Evolutionary conservation across 768 basidiomycete genomes (phyloP), one percentile per base, ranked within the genome.

Genomic region (Cubamyces sp.): DNA sequence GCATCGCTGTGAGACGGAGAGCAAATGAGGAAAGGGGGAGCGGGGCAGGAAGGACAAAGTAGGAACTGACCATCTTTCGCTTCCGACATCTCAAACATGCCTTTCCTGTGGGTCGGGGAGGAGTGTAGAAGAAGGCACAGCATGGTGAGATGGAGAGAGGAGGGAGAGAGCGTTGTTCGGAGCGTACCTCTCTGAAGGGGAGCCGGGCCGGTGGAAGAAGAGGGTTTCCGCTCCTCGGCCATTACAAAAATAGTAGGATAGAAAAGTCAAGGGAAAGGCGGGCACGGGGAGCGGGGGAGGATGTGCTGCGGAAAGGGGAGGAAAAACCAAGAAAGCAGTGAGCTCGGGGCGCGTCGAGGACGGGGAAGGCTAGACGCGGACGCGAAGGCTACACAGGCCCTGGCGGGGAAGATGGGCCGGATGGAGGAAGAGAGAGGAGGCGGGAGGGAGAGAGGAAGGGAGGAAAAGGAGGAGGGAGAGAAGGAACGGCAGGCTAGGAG

Each of bases 71-170:
- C 73, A 84, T 81, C 71, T 84, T 84, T 57, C 82, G 75, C 64
- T 81, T 79, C 66, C 83, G 82, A 73, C 84, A 84, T 15, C 81
- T 77, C 7, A 82, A 69, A 65, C 83, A 84, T 28, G 83, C 83
- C 66, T 80, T 79, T 19, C 83, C 83, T 63, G 78, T 72, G 74
- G 47, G 75, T 62, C 18, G 55, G 59, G 7, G 45, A 9, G 30
- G 34, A 34, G 6, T 34, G 34, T 1, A 34, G 34, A 34, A 60
- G 16, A 64, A 26, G 30, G 41, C 49, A 56, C 47, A 52, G 57
- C 45, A 54, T 48, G 55, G 34, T 54, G 40, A 53, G 43, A 9
- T 21, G 41, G 42, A 21, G 46, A 28, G 41, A 30, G 26, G 40
- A 28, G 25, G 26, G 41, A 19, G 19, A 19, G 43, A 39, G 34